A percentile compares a stretch with the other conserved stretches of the same genome.
phyloP scores from a whole-genome alignment of 2,329 filamentous ascomycete species.

The Coniochaeta pulveracea region DNA sequence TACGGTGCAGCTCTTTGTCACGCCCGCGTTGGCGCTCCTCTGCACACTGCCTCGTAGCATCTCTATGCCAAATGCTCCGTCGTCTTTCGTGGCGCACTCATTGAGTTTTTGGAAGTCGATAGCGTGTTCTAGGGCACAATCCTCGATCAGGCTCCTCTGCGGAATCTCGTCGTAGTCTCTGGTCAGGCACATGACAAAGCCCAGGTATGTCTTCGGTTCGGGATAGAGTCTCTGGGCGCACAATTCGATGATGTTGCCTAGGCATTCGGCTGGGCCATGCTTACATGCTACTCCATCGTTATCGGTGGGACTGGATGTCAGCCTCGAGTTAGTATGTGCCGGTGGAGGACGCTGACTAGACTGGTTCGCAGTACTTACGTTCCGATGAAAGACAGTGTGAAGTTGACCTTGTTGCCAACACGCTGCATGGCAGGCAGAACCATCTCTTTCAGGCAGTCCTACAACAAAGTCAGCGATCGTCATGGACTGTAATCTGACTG shows the following conservation, averaged over 20 bases:
- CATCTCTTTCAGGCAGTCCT: constrained; percentile 69
- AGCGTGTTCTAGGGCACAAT: constrained; percentile 84
- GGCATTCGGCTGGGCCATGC: constrained; percentile 79
- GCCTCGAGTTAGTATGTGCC: constrained; percentile 4
- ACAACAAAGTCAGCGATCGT: constrained; percentile 3
- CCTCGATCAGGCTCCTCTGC: constrained; percentile 62
- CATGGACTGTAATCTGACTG: too few species aligned
- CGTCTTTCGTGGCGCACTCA: constrained; percentile 66
- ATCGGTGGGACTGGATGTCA: constrained; percentile 43
- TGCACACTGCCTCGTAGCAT: constrained; percentile 58
- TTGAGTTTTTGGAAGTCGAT: constrained; percentile 76
- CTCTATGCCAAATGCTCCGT: constrained; percentile 58
- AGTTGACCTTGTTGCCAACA: constrained; percentile 75
- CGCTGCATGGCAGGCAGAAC: constrained; percentile 80
- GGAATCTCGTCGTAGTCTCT: constrained; percentile 70
- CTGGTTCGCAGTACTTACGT: constrained; percentile 37
- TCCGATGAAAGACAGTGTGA: constrained; percentile 83
- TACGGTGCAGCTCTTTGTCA: constrained; percentile 67
- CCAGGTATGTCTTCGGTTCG: constrained; percentile 76
- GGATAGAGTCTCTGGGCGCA: constrained; percentile 78
- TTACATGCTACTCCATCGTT: constrained; percentile 80
- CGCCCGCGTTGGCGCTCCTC: constrained; percentile 49
- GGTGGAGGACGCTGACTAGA: neutral
- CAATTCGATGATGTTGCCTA: constrained; percentile 90
- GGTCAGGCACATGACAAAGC: constrained; percentile 85